These are phyloP conservation scores for Ogataea zsoltii DNA, from an alignment of 805 yeast species.

Conservation along the genomic window DNA sequence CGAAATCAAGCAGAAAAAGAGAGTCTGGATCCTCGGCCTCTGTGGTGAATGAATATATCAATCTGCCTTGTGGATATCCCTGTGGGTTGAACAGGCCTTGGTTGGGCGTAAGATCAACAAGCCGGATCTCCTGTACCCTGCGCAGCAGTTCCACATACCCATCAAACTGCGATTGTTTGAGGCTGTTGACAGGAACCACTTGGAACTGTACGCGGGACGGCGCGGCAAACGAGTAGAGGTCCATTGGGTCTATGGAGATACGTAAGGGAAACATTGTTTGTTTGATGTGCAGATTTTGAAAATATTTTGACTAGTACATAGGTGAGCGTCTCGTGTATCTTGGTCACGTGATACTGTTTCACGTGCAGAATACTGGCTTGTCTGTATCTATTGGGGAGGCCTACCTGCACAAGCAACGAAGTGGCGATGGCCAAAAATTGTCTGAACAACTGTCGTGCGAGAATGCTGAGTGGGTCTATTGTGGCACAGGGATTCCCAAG, in stretches of 20 bases:
- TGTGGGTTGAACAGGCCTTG: slow-evolving; percentile 76
- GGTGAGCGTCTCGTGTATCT: too few species aligned
- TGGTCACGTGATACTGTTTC: too few species aligned
- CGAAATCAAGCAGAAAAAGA: slow-evolving; percentile 78
- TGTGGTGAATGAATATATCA: slow-evolving; percentile 57
- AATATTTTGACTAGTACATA: too few species aligned
- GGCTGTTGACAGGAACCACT: slow-evolving; percentile 63
- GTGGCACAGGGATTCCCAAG: too few species aligned
- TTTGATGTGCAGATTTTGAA: background rate
- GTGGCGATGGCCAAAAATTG: too few species aligned
- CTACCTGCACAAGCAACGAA: too few species aligned
- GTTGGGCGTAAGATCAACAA: slow-evolving; percentile 74
- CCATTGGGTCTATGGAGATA: slow-evolving; percentile 26
- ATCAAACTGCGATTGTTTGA: slow-evolving; percentile 43
- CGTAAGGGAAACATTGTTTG: background rate
- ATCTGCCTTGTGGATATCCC: slow-evolving; percentile 75
- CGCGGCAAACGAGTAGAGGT: slow-evolving; percentile 50
- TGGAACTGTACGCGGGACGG: slow-evolving; percentile 69
- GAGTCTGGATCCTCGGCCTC: slow-evolving; percentile 50
- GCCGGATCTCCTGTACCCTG: slow-evolving; percentile 59
- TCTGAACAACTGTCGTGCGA: too few species aligned
- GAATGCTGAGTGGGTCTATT: too few species aligned
- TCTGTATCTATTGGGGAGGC: too few species aligned
- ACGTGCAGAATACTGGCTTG: too few species aligned
- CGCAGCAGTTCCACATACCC: slow-evolving; percentile 45